phyloP scores from a whole-genome alignment of 139 green algal genomes.

The Microglena sp. region DNA sequence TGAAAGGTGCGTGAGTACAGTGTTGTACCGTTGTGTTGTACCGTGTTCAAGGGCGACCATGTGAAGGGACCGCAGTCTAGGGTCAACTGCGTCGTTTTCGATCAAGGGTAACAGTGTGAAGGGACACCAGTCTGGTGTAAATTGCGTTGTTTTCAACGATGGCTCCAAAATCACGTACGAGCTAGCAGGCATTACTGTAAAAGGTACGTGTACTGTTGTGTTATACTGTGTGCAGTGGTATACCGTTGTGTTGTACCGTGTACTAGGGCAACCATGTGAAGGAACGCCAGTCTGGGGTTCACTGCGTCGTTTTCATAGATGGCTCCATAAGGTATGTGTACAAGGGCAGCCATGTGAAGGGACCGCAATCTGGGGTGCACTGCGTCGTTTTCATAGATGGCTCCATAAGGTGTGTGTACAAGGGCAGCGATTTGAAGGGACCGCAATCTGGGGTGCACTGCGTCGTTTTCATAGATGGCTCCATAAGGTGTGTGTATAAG shows the following conservation, averaged over 20 bases:
- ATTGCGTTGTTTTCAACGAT: slow-evolving; percentile 38
- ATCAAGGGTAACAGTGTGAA: slow-evolving; percentile 48
- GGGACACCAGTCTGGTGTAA: slow-evolving; percentile 35
- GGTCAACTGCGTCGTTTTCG: slow-evolving; percentile 31
- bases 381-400: slow-evolving; percentile 34
- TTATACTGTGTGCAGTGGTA: too few relatives aligned
- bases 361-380: slow-evolving; percentile 35
- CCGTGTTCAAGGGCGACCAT: slow-evolving; percentile 45
- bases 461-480: too few relatives aligned
- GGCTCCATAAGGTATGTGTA: slow-evolving; percentile 31
- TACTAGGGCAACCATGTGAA: slow-evolving; percentile 47
- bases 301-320: slow-evolving; percentile 38
- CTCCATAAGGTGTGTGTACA: too few relatives aligned
- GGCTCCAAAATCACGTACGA: slow-evolving; percentile 30
- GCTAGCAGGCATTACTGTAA: too few relatives aligned
- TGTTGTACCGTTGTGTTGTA: too few relatives aligned
- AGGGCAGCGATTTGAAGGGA: too few relatives aligned
- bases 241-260: too few relatives aligned
- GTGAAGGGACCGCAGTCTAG: slow-evolving; percentile 43
- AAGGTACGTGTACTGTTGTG: slow-evolving; percentile 33
- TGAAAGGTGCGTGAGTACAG: too few relatives aligned
- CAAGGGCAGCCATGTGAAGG: slow-evolving; percentile 45
- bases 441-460: too few relatives aligned
- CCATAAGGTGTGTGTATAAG: too few relatives aligned
- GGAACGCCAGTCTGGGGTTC: slow-evolving; percentile 35